Evolutionary conservation across 495 filamentous ascomycete genomes (phyloP).

Genomic region (Glutinoglossum americanum): DNA sequence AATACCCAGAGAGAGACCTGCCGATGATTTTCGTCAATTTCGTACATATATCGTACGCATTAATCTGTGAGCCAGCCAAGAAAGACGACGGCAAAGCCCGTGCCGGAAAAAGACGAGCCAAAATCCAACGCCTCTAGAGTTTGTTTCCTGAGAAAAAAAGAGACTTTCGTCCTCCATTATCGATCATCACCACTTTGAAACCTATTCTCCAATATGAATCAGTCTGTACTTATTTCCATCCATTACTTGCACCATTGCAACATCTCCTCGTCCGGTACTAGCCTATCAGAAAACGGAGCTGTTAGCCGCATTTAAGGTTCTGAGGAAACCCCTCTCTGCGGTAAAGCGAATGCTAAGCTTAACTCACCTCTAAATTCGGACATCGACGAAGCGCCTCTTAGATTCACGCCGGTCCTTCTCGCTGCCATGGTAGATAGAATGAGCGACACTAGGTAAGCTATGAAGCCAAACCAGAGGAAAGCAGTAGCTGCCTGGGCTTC

Average conservation of each 20-base stretch:
- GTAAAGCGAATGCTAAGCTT: neutral
- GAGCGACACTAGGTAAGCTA: slow-evolving; percentile 31
- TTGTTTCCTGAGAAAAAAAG: neutral
- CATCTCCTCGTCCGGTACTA: too few species aligned
- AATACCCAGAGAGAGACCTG: too few species aligned
- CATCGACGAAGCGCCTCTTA: slow-evolving; percentile 20
- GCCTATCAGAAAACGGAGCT: too few species aligned
- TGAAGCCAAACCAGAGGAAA: slow-evolving; percentile 56
- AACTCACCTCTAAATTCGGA: neutral
- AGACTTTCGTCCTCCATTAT: neutral
- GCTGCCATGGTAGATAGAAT: slow-evolving; percentile 26
- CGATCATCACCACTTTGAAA: neutral
- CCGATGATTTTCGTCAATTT: neutral
- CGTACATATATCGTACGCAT: neutral
- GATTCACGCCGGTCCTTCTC: slow-evolving; percentile 19
- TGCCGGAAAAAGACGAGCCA: neutral
- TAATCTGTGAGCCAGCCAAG: neutral
- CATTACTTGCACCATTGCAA: too few species aligned
- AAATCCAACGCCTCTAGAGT: neutral
- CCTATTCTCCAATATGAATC: too few species aligned
- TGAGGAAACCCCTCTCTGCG: too few species aligned
- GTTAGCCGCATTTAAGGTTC: too few species aligned
- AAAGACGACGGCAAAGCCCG: neutral
- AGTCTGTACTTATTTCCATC: too few species aligned
- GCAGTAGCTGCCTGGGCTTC: slow-evolving; percentile 46